Conservation (phyloP, 768 basidiomycete species). For the Tubosaeta sp. region DNA sequence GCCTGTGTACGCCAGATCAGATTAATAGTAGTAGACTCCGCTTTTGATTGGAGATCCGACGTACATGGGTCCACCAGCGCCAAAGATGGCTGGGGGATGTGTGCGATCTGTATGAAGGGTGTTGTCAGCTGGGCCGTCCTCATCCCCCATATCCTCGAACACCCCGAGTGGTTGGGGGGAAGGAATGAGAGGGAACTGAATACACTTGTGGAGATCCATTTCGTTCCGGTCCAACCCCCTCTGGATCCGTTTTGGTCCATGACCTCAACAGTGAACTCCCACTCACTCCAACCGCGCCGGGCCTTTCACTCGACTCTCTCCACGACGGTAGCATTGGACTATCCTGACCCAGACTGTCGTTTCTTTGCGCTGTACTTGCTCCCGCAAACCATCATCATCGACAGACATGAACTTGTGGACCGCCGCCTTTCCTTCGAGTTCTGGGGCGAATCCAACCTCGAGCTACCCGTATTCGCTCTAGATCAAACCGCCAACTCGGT, state of each 20-base stretch:
- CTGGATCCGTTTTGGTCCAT: slow-evolving; percentile 2
- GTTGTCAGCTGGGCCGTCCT: slow-evolving; percentile 12
- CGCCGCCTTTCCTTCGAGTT: slow-evolving; percentile 32
- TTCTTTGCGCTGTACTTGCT: slow-evolving; percentile 35
- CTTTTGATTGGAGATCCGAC: slow-evolving; percentile 14
- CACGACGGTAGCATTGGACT: slow-evolving; percentile 16
- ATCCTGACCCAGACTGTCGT: slow-evolving; percentile 15
- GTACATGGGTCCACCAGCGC: slow-evolving; percentile 74
- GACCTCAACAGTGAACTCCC: slow-evolving; percentile 16
- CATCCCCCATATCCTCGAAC: slow-evolving; percentile 25
- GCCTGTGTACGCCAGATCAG: slow-evolving; percentile 37
- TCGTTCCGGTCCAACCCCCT: neutral
- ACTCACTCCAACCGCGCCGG: slow-evolving; percentile 18
- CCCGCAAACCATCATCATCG: slow-evolving; percentile 39
- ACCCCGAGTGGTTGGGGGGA: slow-evolving; percentile 13
- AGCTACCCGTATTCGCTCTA: slow-evolving; percentile 39
- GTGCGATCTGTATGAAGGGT: slow-evolving; percentile 12
- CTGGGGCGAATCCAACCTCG: slow-evolving; percentile 38
- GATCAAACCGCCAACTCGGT: slow-evolving; percentile 21
- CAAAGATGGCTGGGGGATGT: slow-evolving; percentile 55
- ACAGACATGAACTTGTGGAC: slow-evolving; percentile 40
- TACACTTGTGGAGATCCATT: slow-evolving; percentile 15
- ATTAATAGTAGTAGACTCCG: neutral
- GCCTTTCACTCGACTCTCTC: slow-evolving; percentile 32
- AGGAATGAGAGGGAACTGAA: slow-evolving; percentile 10